Conservation (phyloP, 2,329 filamentous ascomycete genomes). For the Chaetomium olivaceum region DNA sequence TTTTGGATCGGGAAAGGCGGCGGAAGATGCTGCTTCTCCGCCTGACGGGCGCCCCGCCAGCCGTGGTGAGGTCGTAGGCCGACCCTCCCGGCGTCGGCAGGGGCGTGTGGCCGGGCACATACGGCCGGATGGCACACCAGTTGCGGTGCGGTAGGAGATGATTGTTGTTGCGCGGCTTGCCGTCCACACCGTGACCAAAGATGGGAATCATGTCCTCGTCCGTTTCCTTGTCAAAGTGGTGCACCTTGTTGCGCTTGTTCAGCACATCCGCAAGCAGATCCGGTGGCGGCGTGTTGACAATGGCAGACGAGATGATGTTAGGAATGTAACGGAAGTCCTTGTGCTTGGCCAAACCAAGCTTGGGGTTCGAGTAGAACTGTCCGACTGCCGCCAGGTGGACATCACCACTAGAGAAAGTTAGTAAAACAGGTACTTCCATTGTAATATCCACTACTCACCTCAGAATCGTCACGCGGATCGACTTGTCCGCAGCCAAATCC, state of each 20-base stretch:
- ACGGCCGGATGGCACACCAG: conserved; percentile 90
- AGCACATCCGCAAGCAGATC: conserved; percentile 87
- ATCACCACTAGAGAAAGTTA: conserved; percentile 65
- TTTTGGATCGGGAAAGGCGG: conserved; percentile 33
- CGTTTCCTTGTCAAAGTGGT: conserved; percentile 72
- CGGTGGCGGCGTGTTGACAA: conserved; percentile 87
- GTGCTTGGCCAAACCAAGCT: conserved; percentile 77
- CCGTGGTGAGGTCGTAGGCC: conserved; percentile 47
- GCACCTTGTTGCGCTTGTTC: conserved; percentile 86
- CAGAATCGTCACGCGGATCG: conserved; percentile 85
- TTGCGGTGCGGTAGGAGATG: conserved; percentile 85
- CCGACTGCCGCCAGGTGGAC: conserved; percentile 91
- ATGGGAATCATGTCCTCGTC: conserved; percentile 96
- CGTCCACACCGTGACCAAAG: conserved; percentile 85
- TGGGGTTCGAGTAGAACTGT: conserved; percentile 92
- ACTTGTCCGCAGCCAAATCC: conserved; percentile 89
- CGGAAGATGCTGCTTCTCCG: conserved; percentile 34
- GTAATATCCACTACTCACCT: conserved; percentile 48
- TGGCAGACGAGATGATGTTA: conserved; percentile 90
- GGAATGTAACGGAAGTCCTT: conserved; percentile 95
- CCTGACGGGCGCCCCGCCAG: conserved; percentile 41
- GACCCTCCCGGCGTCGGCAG: conserved; percentile 63
- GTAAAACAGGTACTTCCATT: not conserved
- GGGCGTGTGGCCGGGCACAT: conserved; percentile 75
- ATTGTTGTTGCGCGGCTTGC: conserved; percentile 87